These are phyloP conservation scores for Lichina pygmaea DNA, from an alignment of 495 filamentous ascomycete genomes.

Conservation along the genomic window DNA sequence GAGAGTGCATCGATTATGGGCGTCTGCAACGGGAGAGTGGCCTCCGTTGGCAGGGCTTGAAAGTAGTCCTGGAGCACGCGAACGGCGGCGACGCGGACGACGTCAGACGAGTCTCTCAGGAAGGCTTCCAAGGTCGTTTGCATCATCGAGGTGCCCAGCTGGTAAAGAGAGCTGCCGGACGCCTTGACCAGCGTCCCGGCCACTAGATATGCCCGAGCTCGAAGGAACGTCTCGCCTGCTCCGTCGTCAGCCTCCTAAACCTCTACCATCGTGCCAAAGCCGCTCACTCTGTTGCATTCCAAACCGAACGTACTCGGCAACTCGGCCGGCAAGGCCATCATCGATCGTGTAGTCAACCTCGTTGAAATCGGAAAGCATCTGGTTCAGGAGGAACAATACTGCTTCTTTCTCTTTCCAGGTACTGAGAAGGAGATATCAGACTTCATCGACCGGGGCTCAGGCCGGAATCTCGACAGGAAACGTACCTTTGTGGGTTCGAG, in stretches of 20 bases:
- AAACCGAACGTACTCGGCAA: constrained; percentile 51
- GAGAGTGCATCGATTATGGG: constrained; percentile 52
- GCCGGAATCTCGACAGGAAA: not conserved
- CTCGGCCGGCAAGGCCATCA: constrained; percentile 35
- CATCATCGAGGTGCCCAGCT: constrained; percentile 31
- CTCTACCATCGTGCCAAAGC: not conserved
- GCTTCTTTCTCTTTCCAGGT: constrained; percentile 50
- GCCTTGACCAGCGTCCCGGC: constrained; percentile 41
- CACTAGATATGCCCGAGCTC: constrained; percentile 64
- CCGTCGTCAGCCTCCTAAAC: not conserved
- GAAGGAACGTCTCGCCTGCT: constrained; percentile 32
- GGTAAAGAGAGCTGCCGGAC: constrained; percentile 24
- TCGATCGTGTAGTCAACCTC: constrained; percentile 43
- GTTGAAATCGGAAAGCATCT: constrained; percentile 51
- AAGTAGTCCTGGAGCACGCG: constrained; percentile 70
- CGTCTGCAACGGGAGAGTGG: constrained; percentile 34
- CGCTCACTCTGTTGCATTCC: constrained; percentile 33
- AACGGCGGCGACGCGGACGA: constrained; percentile 79
- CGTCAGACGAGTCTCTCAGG: constrained; percentile 43
- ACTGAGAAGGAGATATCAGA: not conserved
- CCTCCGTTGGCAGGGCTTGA: constrained; percentile 22
- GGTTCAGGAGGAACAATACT: constrained; percentile 54
- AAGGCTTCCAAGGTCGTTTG: constrained; percentile 53
- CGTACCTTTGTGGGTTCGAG: constrained; percentile 25
- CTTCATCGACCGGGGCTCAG: too few relatives aligned